Base-by-base conservation (phyloP, 805 yeast species). In the Ogataea methylovora region DNA sequence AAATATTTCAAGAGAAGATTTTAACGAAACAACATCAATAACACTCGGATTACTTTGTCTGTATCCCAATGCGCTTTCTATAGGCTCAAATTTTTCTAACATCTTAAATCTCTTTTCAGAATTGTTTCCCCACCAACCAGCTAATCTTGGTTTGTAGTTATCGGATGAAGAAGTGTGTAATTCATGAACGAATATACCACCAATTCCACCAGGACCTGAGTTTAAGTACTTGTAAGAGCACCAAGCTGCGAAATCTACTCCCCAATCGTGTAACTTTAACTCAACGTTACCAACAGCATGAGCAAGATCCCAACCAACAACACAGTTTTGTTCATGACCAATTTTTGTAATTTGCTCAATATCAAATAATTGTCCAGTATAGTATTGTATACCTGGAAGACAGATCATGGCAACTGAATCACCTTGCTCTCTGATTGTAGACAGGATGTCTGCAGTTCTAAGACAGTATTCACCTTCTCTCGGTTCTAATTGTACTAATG, bases 91-190 rank as follows among this genome's bases (percentile, higher is more conserved):
- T 20, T 65, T 47, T 49, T 80, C 88, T 37, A 71, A 50, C 97
- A 88, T 88, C 47, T 76, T 67, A 56, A 88, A 88, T 41, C 97
- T 61, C 24, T 74, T 74, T 2, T 48, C 46, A 0, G 79, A 63
- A 45, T 81, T 76, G 51, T 86, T 88, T 1, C 96, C 97, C 96
- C 97, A 88, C 97, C 97, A 88, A 1, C 97, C 97, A 0, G 95
- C 94, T 33, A 85, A 62, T 40, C 97, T 65, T 1, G 95, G 84
- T 25, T 66, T 46, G 45, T 63, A 67, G 30, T 59, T 54, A 16
- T 30, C 27, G 30, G 50, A 36, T 27, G 49, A 43, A 14, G 69
- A 60, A 3, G 38, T 39, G 27, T 29, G 60, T 40, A 57, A 67
- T 42, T 76, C 80, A 52, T 88, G 78, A 25, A 88, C 79, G 48